Evolutionary conservation across 2,329 filamentous ascomycete genomes (phyloP), one percentile per base, ranked within the genome.

Genomic region (Geosmithia putterillii): DNA sequence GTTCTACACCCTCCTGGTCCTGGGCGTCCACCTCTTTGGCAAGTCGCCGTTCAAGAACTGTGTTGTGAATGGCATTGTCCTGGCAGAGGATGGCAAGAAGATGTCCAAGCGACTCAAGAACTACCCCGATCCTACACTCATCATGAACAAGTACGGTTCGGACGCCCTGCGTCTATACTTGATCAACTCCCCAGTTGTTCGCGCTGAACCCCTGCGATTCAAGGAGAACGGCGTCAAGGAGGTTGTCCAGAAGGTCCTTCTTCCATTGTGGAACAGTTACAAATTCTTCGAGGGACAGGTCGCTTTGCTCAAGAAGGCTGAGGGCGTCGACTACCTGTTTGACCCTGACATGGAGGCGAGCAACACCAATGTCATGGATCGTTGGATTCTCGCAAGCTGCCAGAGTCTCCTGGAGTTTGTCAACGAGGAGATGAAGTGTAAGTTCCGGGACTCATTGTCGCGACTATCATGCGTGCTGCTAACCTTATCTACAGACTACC

Each of bases 21-120:
- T 96, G 40, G 89, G 89, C 28, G 92, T 85, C 7, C 86, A 94
- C 58, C 73, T 95, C 4, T 94, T 92, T 54, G 84, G 84, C 38
- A 75, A 79, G 32, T 78, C 88, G 2, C 88, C 90, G 0, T 95
- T 95, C 72, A 81, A 92, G 65, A 95, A 95, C 60, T 94, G 87
- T 54, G 86, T 95, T n/a, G 88, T 95, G 48, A 95, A 94, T 57
- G 89, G 89, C 41, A 92, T 95, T 48, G 88, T 95, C 4, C 73
- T 95, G 36, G 89, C 89, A 1, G 88, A 94, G 59, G 87, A 95
- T 56, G 90, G 90, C 44, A 95, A 95, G 71, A 96, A 96, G 71
- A 96, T 96, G 90, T 95, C 88, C 7, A 96, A 96, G 66, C 79
- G 90, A 43, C 71, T 95, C 45, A 94, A 95, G 69, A 96, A 96